These are phyloP conservation scores for Rusavskia elegans DNA, from an alignment of 495 filamentous ascomycete genomes.

Conservation along the genomic window DNA sequence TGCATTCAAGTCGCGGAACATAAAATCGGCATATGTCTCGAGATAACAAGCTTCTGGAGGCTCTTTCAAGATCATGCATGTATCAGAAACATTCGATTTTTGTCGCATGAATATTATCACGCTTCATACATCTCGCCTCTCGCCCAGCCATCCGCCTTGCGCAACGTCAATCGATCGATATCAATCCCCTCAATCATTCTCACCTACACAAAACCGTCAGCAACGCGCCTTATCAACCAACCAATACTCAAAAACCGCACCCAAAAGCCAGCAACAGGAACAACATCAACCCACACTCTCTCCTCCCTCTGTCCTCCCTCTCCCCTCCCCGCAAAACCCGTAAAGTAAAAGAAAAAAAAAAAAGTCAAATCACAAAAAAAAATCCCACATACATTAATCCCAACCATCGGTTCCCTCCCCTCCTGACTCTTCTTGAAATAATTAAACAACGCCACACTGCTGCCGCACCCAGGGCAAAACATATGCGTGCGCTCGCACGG, in stretches of 20 bases:
- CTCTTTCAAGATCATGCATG: too few relatives aligned
- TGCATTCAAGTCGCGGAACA: too few relatives aligned
- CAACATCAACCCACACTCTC: not conserved
- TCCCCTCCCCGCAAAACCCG: not conserved
- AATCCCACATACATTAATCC: not conserved
- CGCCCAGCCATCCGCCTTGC: not conserved
- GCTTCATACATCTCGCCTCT: not conserved
- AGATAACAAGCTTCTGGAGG: too few relatives aligned
- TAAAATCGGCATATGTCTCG: too few relatives aligned
- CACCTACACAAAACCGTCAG: not conserved
- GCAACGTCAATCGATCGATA: not conserved
- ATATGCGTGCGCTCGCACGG: slow-evolving; percentile 9
- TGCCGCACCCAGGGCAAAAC: slow-evolving; percentile 19
- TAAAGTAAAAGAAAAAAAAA: not conserved
- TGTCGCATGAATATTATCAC: not conserved
- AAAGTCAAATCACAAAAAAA: too few relatives aligned
- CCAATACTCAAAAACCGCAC: too few relatives aligned
- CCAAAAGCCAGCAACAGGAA: too few relatives aligned
- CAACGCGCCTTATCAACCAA: too few relatives aligned
- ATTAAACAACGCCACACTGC: slow-evolving; percentile 4
- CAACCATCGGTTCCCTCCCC: not conserved
- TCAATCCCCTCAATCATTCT: not conserved
- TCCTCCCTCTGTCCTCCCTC: not conserved
- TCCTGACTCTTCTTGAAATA: not conserved
- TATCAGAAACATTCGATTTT: too few relatives aligned